These are phyloP conservation scores for Schizophyllum commune DNA, from an alignment of 1,284 basidiomycete genomes.

Conservation along the genomic window DNA sequence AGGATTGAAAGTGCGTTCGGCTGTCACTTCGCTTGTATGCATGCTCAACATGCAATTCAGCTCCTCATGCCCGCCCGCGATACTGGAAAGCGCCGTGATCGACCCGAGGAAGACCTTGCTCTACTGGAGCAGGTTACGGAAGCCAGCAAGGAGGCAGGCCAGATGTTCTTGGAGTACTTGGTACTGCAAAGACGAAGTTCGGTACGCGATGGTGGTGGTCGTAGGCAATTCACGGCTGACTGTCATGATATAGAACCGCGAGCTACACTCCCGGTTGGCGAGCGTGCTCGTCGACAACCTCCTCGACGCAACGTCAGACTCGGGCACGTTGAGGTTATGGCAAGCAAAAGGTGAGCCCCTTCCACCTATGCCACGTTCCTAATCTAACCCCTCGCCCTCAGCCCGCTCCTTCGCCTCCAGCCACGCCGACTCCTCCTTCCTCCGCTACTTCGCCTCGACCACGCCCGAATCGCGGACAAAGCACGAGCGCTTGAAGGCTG, in stretches of 20 bases:
- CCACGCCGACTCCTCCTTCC: slow-evolving; percentile 30
- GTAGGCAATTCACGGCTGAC: not conserved
- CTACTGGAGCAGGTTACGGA: slow-evolving; percentile 49
- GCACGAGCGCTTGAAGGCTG: slow-evolving; percentile 63
- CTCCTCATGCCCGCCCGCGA: slow-evolving; percentile 45
- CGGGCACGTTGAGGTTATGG: slow-evolving; percentile 55
- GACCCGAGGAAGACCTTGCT: slow-evolving; percentile 48
- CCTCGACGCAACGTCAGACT: slow-evolving; percentile 38
- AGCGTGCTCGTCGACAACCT: slow-evolving; percentile 47
- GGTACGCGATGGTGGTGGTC: slow-evolving; percentile 25
- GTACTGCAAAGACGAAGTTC: slow-evolving; percentile 63
- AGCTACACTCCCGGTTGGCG: slow-evolving; percentile 56
- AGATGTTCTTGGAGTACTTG: slow-evolving; percentile 73
- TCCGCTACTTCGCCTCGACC: slow-evolving; percentile 56
- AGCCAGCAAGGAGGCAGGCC: slow-evolving; percentile 50
- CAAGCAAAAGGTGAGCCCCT: slow-evolving; percentile 54
- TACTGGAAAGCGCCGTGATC: slow-evolving; percentile 39
- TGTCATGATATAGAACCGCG: slow-evolving; percentile 33
- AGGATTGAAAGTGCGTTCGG: slow-evolving; percentile 54
- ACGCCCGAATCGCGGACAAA: slow-evolving; percentile 73
- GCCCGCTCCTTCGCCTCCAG: slow-evolving; percentile 3
- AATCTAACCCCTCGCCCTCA: not conserved
- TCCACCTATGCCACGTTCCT: no score
- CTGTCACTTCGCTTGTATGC: slow-evolving; percentile 5
- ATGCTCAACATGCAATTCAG: slow-evolving; percentile 23